Evolutionary conservation across 2,329 filamentous ascomycete species (phyloP).

Genomic region (Phaeophleospora eucalypticola): DNA sequence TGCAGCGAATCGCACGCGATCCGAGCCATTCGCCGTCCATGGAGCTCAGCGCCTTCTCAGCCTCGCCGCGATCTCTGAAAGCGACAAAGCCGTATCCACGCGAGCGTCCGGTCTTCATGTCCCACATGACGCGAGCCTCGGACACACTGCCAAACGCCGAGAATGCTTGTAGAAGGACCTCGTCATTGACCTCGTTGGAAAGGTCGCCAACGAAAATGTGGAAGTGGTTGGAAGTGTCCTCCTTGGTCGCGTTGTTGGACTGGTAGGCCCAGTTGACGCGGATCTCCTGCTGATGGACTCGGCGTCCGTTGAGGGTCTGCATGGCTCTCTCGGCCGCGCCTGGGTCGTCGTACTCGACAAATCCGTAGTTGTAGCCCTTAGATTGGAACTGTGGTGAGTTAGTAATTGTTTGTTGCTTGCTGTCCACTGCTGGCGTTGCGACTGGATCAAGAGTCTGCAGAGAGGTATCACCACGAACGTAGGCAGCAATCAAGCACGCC

Average conservation of each 20-base stretch:
- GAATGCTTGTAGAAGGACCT: conserved; percentile 88
- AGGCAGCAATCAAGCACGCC: conserved; percentile 3
- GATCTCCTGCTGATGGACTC: conserved; percentile 96
- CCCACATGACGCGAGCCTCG: conserved; percentile 99
- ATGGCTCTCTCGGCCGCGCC: conserved; percentile 94
- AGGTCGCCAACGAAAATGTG: conserved; percentile 98
- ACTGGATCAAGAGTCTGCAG: background rate
- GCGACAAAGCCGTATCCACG: conserved; percentile 97
- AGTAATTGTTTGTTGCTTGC: conserved; percentile 4
- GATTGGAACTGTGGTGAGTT: conserved; percentile 55
- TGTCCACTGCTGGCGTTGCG: too few relatives aligned
- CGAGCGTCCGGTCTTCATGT: conserved; percentile 98
- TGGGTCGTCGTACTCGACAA: conserved; percentile 97
- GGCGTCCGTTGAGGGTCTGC: conserved; percentile 90
- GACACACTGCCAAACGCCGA: conserved; percentile 93
- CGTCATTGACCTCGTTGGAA: conserved; percentile 98
- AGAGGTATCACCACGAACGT: background rate
- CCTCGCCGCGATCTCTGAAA: conserved; percentile 88
- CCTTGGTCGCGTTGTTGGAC: conserved; percentile 88
- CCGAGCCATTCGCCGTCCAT: conserved; percentile 99
- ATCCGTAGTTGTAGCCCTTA: conserved; percentile 98
- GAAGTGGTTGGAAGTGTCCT: conserved; percentile 97
- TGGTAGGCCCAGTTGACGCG: conserved; percentile 99
- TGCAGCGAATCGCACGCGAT: conserved; percentile 95
- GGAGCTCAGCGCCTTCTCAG: conserved; percentile 90